These are phyloP conservation scores for Cutaneotrichosporon cutaneum DNA, from an alignment of 1,284 basidiomycete species.

Conservation along the genomic window DNA sequence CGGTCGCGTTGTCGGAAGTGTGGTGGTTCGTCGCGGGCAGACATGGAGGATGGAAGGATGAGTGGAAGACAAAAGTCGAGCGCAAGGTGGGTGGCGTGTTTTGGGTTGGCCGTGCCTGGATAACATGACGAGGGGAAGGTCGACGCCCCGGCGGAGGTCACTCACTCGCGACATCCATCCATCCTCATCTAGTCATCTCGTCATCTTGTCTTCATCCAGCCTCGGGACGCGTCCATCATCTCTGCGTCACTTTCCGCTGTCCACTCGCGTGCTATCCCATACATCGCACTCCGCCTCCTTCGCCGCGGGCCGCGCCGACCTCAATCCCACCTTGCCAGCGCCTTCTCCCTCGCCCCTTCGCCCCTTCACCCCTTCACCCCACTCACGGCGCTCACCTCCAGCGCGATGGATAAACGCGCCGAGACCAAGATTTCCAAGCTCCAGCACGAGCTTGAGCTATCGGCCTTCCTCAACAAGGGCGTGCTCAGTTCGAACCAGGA, in stretches of 20 bases:
- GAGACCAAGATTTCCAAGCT: slow-evolving; percentile 11
- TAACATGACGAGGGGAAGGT: no score
- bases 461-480: slow-evolving; percentile 46
- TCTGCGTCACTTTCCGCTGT: no score
- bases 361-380: not conserved
- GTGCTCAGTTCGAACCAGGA: slow-evolving; percentile 41
- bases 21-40: slow-evolving; percentile 20
- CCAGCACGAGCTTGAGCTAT: slow-evolving; percentile 40
- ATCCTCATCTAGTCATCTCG: not conserved
- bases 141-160: no score
- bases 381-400: not conserved
- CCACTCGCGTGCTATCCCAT: not conserved
- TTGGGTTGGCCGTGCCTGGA: not conserved
- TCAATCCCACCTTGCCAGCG: no score
- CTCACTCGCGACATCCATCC: not conserved
- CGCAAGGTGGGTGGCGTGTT: not conserved
- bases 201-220: no score
- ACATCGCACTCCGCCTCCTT: not conserved
- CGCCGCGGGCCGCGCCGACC: no score
- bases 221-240: no score
- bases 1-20: slow-evolving; percentile 10
- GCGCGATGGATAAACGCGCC: not conserved
- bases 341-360: not conserved
- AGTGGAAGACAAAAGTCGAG: not conserved
- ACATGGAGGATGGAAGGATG: not conserved